Conservation (phyloP, 139 green algal genomes). For the Yamagishiella unicocca region DNA sequence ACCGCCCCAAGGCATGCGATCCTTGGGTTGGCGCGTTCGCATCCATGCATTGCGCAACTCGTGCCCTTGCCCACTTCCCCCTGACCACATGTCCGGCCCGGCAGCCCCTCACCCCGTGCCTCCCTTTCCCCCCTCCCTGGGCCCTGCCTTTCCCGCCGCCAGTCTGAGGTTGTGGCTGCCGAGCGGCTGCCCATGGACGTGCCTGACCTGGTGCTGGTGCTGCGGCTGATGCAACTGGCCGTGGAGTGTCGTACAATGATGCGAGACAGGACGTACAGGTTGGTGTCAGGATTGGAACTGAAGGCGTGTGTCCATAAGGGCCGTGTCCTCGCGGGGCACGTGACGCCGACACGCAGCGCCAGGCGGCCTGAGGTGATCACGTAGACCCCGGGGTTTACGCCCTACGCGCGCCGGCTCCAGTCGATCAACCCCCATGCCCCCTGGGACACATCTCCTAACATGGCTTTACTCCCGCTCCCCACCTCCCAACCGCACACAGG, state of each 20-base stretch:
- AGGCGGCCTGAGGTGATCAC: too few relatives aligned
- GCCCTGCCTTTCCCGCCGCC: neutral
- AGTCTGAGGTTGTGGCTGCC: constrained; percentile 27
- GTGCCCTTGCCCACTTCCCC: neutral
- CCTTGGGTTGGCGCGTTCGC: too few relatives aligned
- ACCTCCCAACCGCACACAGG: neutral
- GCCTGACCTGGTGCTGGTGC: constrained; percentile 69
- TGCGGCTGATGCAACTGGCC: constrained; percentile 77
- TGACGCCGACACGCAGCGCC: too few relatives aligned
- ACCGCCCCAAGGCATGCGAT: too few relatives aligned
- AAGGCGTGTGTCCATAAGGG: too few relatives aligned
- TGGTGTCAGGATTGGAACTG: neutral
- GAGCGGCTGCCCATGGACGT: constrained; percentile 68
- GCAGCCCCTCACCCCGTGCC: neutral
- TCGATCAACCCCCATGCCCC: neutral
- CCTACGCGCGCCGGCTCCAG: too few relatives aligned
- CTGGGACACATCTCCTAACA: neutral
- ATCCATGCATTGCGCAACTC: too few relatives aligned
- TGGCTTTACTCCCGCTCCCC: neutral
- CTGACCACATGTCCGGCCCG: too few relatives aligned
- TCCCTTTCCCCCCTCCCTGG: neutral
- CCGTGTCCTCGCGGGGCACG: too few relatives aligned
- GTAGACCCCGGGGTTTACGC: too few relatives aligned
- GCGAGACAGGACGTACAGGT: constrained; percentile 59
- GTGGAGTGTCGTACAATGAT: constrained; percentile 55